phyloP scores from a whole-genome alignment of 2,329 filamentous ascomycete genomes.

The Penicillium occitanis region DNA sequence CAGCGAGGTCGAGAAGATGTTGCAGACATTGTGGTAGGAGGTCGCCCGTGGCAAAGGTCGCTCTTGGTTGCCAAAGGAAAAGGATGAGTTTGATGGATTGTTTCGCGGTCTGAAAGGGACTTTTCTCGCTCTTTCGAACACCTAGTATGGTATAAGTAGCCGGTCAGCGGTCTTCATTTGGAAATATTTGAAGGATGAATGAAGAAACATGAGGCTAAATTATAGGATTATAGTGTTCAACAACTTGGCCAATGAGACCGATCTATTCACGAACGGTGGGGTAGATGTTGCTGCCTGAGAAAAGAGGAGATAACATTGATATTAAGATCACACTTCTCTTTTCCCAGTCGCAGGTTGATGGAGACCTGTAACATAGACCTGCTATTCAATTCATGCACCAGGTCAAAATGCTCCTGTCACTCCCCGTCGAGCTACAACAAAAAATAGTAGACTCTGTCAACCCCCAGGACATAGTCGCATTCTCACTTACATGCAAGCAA shows the following conservation, averaged over 20 bases:
- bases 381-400: not conserved
- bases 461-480: not conserved
- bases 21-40: not conserved
- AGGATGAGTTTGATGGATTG: not conserved
- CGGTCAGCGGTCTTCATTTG: not conserved
- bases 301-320: not conserved
- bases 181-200: not conserved
- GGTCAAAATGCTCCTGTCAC: not conserved
- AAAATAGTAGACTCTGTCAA: not conserved
- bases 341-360: not conserved
- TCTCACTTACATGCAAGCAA: not conserved
- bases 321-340: not conserved
- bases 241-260: not conserved
- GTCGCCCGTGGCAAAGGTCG: not conserved
- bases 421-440: not conserved
- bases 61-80: not conserved
- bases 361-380: not conserved
- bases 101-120: not conserved
- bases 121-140: not conserved
- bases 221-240: not conserved
- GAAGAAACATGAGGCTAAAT: not conserved
- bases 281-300: not conserved
- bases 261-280: not conserved
- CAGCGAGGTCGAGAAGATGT: not conserved
- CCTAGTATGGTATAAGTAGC: not conserved